phyloP scores from a whole-genome alignment of 2,329 filamentous ascomycete genomes.

The Sodiomyces alkalinus region DNA sequence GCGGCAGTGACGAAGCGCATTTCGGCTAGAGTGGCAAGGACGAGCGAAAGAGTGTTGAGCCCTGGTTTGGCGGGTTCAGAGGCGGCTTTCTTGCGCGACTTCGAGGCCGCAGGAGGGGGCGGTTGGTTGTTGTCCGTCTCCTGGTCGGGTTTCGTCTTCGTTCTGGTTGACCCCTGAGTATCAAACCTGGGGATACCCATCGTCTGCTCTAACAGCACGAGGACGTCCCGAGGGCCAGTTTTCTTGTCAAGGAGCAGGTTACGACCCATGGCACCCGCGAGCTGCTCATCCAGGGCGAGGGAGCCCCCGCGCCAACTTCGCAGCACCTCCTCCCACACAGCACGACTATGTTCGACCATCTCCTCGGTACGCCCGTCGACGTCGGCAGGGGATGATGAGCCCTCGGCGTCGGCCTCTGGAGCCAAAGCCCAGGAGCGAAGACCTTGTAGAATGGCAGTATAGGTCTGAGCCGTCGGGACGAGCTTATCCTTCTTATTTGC shows the following conservation, averaged over 20 bases:
- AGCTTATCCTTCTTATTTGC: conserved; percentile 1
- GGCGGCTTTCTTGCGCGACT: conserved; percentile 9
- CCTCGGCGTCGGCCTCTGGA: conserved; percentile 11
- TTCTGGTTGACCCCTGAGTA: too few species aligned
- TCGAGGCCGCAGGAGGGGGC: conserved; percentile 1
- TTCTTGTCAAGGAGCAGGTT: conserved; percentile 53
- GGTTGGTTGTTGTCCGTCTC: not conserved
- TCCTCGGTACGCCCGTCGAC: conserved; percentile 20
- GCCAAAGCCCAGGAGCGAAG: conserved; percentile 36
- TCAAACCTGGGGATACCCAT: conserved; percentile 53
- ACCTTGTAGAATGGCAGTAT: conserved; percentile 69
- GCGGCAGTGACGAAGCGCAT: conserved; percentile 46
- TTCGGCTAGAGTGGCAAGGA: conserved; percentile 48
- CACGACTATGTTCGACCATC: conserved; percentile 50
- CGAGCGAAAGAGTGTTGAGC: conserved; percentile 48
- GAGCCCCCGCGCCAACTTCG: conserved; percentile 59
- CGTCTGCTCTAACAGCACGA: conserved; percentile 66
- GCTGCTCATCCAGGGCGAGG: conserved; percentile 58
- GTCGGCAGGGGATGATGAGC: conserved; percentile 15
- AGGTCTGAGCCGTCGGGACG: conserved; percentile 56
- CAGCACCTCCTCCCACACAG: conserved; percentile 69
- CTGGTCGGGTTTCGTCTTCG: not conserved
- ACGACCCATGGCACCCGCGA: conserved; percentile 70
- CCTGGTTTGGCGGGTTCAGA: conserved; percentile 29
- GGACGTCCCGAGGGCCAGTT: conserved; percentile 53